Percentiles rank a stretch among this genome's conserved stretches.
These are phyloP conservation scores for Stephania yunnanensis DNA, from an alignment of 164 flowering plant species.

Conservation along the genomic window DNA sequence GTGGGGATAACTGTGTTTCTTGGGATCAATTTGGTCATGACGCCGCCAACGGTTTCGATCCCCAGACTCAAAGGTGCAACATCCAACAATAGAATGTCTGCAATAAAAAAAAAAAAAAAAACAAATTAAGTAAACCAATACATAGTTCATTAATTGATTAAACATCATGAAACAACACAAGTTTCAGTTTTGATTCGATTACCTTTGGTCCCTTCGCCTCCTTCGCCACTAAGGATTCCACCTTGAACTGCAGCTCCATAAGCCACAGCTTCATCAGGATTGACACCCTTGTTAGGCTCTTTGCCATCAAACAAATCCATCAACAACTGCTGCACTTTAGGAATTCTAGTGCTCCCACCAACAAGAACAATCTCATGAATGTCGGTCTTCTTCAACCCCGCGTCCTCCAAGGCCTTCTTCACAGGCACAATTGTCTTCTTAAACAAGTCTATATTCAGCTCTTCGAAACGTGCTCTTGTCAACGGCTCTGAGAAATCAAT, in stretches of 20 bases:
- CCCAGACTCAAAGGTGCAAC: slow-evolving; percentile 49
- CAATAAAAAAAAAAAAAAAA: not conserved
- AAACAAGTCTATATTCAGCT: slow-evolving; percentile 43
- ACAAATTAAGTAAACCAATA: not conserved
- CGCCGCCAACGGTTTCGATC: slow-evolving; percentile 57
- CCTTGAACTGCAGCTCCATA: slow-evolving; percentile 54
- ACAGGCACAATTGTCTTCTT: slow-evolving; percentile 42
- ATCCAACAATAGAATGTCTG: slow-evolving; percentile 47
- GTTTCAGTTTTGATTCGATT: not conserved
- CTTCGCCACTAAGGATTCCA: slow-evolving; percentile 46
- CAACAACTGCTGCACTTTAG: slow-evolving; percentile 45
- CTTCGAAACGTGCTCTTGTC: slow-evolving; percentile 46
- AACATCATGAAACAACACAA: not conserved
- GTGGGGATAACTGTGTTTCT: slow-evolving; percentile 54
- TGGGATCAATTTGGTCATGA: slow-evolving; percentile 56
- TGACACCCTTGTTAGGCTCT: slow-evolving; percentile 45
- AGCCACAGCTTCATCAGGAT: slow-evolving; percentile 61
- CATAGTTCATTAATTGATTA: not conserved
- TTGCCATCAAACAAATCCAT: slow-evolving; percentile 45
- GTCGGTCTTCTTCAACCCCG: slow-evolving; percentile 33
- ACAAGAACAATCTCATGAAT: slow-evolving; percentile 47
- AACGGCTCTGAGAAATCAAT: slow-evolving; percentile 48
- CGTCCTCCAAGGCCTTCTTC: slow-evolving; percentile 45
- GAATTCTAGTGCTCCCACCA: slow-evolving; percentile 55
- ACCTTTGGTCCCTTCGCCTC: slow-evolving; percentile 37